Conservation (phyloP, 805 yeast species). For the Yarrowia osloensis region DNA sequence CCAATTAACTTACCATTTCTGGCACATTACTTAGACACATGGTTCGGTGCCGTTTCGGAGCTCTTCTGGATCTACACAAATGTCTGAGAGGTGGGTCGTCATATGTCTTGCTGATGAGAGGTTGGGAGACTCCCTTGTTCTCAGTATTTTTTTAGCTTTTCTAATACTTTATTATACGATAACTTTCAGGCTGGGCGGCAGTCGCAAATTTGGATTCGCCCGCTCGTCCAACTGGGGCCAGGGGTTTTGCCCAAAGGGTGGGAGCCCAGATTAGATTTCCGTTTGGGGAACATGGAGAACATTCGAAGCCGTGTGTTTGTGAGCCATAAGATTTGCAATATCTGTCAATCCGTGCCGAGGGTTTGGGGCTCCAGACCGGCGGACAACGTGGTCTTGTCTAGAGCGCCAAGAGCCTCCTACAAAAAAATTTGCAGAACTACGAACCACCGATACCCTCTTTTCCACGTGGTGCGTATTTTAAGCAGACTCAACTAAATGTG, state of each 20-base stretch:
- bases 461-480: conserved; percentile 7
- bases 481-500: neutral
- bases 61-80: neutral
- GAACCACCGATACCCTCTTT: no score
- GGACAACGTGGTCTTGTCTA: neutral
- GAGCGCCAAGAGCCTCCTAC: conserved; percentile 13
- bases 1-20: neutral
- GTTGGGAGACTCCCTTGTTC: neutral
- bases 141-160: neutral
- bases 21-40: neutral
- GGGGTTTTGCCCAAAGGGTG: conserved; percentile 47
- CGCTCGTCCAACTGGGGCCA: neutral
- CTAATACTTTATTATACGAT: neutral
- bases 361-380: neutral
- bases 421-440: no score
- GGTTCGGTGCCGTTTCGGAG: neutral
- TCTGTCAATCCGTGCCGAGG: neutral
- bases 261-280: conserved; percentile 3
- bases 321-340: neutral
- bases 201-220: neutral
- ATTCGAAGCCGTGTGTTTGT: neutral
- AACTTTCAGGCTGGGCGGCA: conserved; percentile 15
- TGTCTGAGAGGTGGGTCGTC: neutral
- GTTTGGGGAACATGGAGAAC: neutral
- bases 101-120: neutral